A percentile compares a stretch with the other conserved stretches of the same genome.
phyloP scores from a whole-genome alignment of 257 asterid genomes.

The Solanum paucissectum region DNA sequence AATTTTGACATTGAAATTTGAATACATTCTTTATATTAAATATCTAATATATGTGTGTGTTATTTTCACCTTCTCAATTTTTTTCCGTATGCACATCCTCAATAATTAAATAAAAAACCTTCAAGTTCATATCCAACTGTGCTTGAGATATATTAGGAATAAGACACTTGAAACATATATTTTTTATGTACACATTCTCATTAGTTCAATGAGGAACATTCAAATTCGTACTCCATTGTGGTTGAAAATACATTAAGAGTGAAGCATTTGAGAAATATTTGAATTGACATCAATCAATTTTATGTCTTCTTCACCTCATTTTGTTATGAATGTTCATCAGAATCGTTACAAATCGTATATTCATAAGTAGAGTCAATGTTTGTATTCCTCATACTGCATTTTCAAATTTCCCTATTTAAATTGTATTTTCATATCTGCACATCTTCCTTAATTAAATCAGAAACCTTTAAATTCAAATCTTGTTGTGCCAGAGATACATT shows the following conservation, averaged over 20 bases:
- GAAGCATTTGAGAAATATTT: neutral
- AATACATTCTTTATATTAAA: too few species aligned
- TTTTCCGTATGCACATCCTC: too few species aligned
- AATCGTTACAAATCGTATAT: neutral
- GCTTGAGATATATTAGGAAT: too few species aligned
- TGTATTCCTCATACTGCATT: neutral
- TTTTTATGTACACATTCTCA: neutral
- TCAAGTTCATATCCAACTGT: too few species aligned
- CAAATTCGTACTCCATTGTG: neutral
- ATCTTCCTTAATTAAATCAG: neutral
- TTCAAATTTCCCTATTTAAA: neutral
- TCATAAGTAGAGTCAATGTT: neutral
- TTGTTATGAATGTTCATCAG: neutral
- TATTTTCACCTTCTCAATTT: too few species aligned
- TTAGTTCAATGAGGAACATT: neutral
- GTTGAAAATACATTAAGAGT: neutral
- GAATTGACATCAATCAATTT: neutral
- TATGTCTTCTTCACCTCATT: neutral
- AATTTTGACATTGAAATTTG: too few species aligned
- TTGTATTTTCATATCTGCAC: neutral
- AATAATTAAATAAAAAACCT: too few species aligned
- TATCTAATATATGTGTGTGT: too few species aligned
- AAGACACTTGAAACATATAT: too few species aligned
- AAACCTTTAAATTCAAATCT: neutral
- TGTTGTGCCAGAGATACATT: neutral